A percentile compares a stretch with the other conserved stretches of the same genome.
These are phyloP conservation scores for Deuterostichococcus epilithicus DNA, from an alignment of 139 green algal genomes.

Conservation along the genomic window DNA sequence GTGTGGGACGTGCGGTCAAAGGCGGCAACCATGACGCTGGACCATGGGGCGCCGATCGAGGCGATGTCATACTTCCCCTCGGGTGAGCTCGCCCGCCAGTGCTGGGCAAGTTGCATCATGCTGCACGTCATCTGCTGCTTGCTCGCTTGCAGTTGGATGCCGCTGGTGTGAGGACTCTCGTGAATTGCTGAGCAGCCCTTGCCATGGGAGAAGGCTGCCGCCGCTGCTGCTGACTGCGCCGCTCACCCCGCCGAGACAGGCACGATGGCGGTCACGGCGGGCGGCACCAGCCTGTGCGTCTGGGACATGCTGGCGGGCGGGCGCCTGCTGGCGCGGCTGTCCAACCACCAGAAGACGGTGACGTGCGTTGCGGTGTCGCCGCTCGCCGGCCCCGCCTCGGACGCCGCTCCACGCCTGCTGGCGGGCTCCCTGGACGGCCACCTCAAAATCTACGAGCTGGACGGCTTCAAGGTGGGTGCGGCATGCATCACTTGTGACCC, in stretches of 20 bases:
- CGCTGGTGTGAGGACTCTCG: constrained; percentile 8
- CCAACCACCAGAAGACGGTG: constrained; percentile 94
- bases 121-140: neutral
- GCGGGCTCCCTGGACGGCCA: constrained; percentile 88
- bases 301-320: constrained; percentile 83
- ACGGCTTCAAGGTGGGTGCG: constrained; percentile 72
- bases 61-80: constrained; percentile 72
- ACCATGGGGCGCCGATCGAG: constrained; percentile 83
- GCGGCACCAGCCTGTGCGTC: constrained; percentile 72
- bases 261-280: constrained; percentile 65
- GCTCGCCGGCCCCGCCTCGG: constrained; percentile 40
- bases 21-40: constrained; percentile 37
- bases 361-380: constrained; percentile 63
- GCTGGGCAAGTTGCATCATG: too few species aligned
- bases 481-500: too few species aligned
- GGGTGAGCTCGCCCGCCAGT: constrained; percentile 22
- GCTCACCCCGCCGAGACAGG: too few species aligned
- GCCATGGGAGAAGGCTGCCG: too few species aligned
- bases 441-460: constrained; percentile 90
- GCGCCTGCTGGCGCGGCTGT: constrained; percentile 61
- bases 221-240: neutral
- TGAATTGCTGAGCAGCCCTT: constrained; percentile 10
- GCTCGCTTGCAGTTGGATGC: neutral
- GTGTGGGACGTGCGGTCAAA: constrained; percentile 78
- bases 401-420: constrained; percentile 72